Base-by-base conservation (phyloP, 345 rosid genomes). In the Cardamine resedifolia region DNA sequence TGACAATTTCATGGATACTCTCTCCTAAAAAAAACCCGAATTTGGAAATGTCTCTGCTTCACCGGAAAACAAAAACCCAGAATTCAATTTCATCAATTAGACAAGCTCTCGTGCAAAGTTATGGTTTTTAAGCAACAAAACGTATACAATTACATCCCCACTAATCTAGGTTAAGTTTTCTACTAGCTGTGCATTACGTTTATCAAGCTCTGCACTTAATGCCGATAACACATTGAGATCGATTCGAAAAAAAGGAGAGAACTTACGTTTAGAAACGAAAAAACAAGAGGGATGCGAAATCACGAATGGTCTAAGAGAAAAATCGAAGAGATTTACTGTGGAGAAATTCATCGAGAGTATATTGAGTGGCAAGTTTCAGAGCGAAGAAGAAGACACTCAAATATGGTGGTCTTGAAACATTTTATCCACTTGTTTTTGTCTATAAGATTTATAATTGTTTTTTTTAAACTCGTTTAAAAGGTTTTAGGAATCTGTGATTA, bases 321-420 rank as follows among this genome's bases (percentile, higher is more conserved):
- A 16, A 21, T 74, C 56, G 12, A 67, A 60, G 30, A 67, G 63
- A 45, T 38, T 60, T n/a, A 30, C 64, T 67, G 28, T 75, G 26
- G 68, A 26, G 63, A 67, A 20, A 67, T 34, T 74, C 78, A 74
- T 74, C 48, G 76, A 72, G 53, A 21, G 45, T 21, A 20, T 5
- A 10, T 28, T 39, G 38, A 11, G 7, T 5, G 18, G 27, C 19
- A 47, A 58, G 77, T 48, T 33, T 64, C 51, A 57, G 72, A 39
- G 11, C 21, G 7, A 23, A 58, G 31, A 43, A 55, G 57, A 53
- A n/a, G n/a, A n/a, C 31, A 55, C 56, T 18, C 44, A 44, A 2
- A 36, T 7, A 39, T 39, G 44, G 44, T 4, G 11, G 11, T 10
- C 3, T 20, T 19, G n/a, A 1, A 34, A 10, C 11, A 19, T 20